Conservation (phyloP, 2,329 filamentous ascomycete genomes). For the Penicillium sp. region DNA sequence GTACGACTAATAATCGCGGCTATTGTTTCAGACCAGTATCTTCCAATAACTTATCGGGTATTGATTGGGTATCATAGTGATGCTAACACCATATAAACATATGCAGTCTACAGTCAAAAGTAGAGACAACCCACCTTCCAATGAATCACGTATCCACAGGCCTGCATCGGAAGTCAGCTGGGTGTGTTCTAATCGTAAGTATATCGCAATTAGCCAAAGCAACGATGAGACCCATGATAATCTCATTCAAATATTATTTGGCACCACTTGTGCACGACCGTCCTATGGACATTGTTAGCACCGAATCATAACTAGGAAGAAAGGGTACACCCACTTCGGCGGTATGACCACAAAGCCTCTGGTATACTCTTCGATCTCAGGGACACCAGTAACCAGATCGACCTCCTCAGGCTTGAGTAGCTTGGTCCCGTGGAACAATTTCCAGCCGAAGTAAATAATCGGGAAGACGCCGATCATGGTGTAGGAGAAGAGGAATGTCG, state of each 20-base stretch:
- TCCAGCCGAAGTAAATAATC: constrained; percentile 67
- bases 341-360: constrained; percentile 55
- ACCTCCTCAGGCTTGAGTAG: constrained; percentile 57
- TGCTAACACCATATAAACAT: background rate
- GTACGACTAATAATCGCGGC: background rate
- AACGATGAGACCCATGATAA: background rate
- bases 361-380: constrained; percentile 67
- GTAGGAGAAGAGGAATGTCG: constrained; percentile 74
- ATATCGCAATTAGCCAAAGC: background rate
- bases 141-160: background rate
- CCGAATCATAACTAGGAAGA: background rate
- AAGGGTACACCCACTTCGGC: constrained; percentile 47
- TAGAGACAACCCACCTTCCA: background rate
- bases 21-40: background rate
- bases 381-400: constrained; percentile 61
- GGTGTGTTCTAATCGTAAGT: background rate
- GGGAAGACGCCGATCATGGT: constrained; percentile 72
- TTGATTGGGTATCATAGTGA: constrained; percentile 1
- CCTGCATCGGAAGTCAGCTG: background rate
- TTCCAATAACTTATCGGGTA: background rate
- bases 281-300: constrained; percentile 22
- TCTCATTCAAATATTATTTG: constrained; percentile 21
- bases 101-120: background rate
- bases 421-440: constrained; percentile 63
- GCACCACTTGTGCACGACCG: constrained; percentile 20